Evolutionary conservation across 805 yeast species (phyloP).

Genomic region (Yamadazyma sp.): DNA sequence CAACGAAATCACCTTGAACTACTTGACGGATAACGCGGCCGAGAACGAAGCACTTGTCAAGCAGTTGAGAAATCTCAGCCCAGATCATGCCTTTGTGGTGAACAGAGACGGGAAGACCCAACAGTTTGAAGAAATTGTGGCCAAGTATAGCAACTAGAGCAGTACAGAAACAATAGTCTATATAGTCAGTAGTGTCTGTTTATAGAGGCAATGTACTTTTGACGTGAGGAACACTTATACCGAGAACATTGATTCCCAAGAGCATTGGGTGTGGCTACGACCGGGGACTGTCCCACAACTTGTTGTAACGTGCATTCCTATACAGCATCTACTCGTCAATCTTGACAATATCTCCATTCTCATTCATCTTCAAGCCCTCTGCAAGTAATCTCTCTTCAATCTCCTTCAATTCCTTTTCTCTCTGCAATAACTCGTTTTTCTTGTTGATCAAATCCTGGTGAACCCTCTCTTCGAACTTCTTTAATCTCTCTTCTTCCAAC

Average conservation of each 20-base stretch:
- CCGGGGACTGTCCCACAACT: no score
- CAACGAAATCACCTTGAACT: constrained; percentile 62
- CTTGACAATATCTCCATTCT: no score
- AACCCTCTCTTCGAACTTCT: constrained; percentile 82
- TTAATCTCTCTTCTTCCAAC: constrained; percentile 84
- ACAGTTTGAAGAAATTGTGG: constrained; percentile 68
- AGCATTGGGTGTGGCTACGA: no score
- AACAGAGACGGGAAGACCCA: constrained; percentile 62
- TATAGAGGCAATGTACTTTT: no score
- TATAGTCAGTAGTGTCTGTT: no score
- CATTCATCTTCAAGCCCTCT: constrained; percentile 56
- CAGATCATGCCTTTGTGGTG: constrained; percentile 55
- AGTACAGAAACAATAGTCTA: no score
- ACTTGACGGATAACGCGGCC: constrained; percentile 39
- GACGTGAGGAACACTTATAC: no score
- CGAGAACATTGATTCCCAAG: no score
- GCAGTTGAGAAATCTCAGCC: constrained; percentile 47
- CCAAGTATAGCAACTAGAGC: constrained; percentile 58
- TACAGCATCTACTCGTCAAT: no score
- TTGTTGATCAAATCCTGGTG: constrained; percentile 82
- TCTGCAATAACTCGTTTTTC: constrained; percentile 76
- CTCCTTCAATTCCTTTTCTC: constrained; percentile 82
- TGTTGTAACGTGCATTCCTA: no score
- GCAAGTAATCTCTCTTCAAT: constrained; percentile 69
- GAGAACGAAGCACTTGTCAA: constrained; percentile 49